A percentile compares a stretch with the other conserved stretches of the same genome.
Conservation (phyloP, 2,329 filamentous ascomycete genomes). For the Pseudogymnoascus sp. region DNA sequence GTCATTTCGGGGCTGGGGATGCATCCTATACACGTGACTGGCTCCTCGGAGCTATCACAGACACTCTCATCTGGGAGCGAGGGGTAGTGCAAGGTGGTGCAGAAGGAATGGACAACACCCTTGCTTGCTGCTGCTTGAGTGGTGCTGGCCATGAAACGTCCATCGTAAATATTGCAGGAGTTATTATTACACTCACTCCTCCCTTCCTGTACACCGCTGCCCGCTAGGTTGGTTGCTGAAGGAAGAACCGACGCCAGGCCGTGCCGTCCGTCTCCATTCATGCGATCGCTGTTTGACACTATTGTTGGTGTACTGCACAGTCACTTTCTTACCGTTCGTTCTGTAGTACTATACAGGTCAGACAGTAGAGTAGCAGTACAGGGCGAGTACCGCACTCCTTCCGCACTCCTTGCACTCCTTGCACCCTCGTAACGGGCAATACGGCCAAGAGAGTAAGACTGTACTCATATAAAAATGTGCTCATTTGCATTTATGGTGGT, state of each 20-base stretch:
- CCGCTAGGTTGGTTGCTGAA: neutral
- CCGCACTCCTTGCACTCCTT: neutral
- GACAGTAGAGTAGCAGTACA: neutral
- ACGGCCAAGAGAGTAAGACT: neutral
- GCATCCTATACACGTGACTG: neutral
- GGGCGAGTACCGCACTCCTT: neutral
- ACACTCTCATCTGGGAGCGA: neutral
- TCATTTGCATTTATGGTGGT: constrained; percentile 1
- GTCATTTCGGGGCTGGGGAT: constrained; percentile 1
- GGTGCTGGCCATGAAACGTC: neutral
- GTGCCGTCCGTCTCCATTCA: neutral
- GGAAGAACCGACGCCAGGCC: constrained; percentile 1
- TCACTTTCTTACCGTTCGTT: neutral
- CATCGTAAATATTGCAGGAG: neutral
- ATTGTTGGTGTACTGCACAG: neutral
- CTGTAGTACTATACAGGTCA: neutral
- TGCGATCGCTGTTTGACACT: constrained; percentile 3
- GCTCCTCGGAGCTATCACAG: neutral
- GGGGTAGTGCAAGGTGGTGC: neutral
- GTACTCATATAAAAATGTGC: constrained; percentile 1
- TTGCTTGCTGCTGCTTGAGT: neutral
- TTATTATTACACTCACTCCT: neutral
- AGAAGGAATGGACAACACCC: neutral
- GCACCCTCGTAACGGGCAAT: neutral
- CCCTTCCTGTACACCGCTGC: neutral